A percentile compares a stretch with the other conserved stretches of the same genome.
These are phyloP conservation scores for Nitzschia palea DNA, from an alignment of 108 stramenopile species.

Conservation along the genomic window DNA sequence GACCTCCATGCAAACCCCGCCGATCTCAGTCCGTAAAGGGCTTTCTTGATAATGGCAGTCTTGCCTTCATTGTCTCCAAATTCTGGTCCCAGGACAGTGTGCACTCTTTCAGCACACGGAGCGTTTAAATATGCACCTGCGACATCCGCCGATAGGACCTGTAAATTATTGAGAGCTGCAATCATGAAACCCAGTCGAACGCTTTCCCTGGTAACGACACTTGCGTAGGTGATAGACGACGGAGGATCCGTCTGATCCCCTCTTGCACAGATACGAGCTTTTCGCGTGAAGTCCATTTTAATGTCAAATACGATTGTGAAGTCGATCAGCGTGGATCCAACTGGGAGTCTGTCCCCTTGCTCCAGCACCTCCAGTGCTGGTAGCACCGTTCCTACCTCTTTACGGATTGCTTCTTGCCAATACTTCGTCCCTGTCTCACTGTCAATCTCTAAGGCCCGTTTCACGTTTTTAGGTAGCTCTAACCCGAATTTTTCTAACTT, in stretches of 20 bases:
- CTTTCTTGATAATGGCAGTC: constrained; percentile 22
- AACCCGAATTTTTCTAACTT: constrained; percentile 50
- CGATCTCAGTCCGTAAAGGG: constrained; percentile 49
- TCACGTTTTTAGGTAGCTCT: constrained; percentile 39
- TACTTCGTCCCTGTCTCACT: constrained; percentile 37
- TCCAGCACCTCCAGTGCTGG: neutral
- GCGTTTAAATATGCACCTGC: constrained; percentile 36
- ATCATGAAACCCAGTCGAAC: constrained; percentile 29
- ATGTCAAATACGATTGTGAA: constrained; percentile 50
- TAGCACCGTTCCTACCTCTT: neutral
- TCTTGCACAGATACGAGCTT: constrained; percentile 8
- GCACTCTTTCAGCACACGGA: constrained; percentile 19
- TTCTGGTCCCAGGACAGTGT: constrained; percentile 28
- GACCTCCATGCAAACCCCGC: constrained; percentile 39
- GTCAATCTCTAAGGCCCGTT: constrained; percentile 49
- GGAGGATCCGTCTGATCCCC: neutral
- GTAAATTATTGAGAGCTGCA: constrained; percentile 26
- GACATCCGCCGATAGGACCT: constrained; percentile 21
- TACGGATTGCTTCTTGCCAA: constrained; percentile 45
- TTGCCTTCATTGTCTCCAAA: constrained; percentile 34
- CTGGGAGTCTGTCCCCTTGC: neutral
- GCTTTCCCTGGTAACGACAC: constrained; percentile 40
- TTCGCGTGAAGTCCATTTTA: constrained; percentile 47
- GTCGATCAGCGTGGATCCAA: constrained; percentile 10
- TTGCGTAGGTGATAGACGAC: neutral